Percentiles rank a stretch among this genome's conserved stretches.
phyloP scores from a whole-genome alignment of 1,284 basidiomycete genomes.

The Apiotrichum domesticum region DNA sequence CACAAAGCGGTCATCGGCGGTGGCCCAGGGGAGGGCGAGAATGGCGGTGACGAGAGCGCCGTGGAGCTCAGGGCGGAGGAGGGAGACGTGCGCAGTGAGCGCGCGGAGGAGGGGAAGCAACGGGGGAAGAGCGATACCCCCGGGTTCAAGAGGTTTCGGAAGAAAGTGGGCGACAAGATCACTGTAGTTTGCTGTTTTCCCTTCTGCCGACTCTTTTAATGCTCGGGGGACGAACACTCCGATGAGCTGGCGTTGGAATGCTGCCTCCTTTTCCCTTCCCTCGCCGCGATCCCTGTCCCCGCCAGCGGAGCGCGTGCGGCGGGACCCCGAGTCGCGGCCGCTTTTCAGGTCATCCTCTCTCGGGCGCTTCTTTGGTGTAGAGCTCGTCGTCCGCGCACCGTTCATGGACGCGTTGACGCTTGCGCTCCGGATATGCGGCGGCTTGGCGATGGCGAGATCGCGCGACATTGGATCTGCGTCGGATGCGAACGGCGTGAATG shows the following conservation, averaged over 20 bases:
- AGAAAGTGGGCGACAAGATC: conserved; percentile 53
- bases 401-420: neutral
- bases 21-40: conserved; percentile 83
- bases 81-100: conserved; percentile 64
- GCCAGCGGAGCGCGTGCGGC: conserved; percentile 39
- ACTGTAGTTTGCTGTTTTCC: conserved; percentile 49
- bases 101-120: conserved; percentile 51
- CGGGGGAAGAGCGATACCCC: conserved; percentile 36
- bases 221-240: conserved; percentile 46
- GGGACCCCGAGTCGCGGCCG: conserved; percentile 6
- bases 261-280: conserved; percentile 28
- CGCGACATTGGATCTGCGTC: conserved; percentile 8
- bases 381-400: conserved; percentile 29
- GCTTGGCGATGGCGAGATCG: neutral
- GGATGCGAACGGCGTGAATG: neutral
- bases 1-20: conserved; percentile 69
- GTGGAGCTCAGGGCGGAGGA: conserved; percentile 54
- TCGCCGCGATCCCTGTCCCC: conserved; percentile 20
- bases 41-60: conserved; percentile 80
- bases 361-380: conserved; percentile 40
- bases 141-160: conserved; percentile 32
- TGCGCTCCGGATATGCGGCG: neutral
- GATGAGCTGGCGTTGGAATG: conserved; percentile 44
- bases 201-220: conserved; percentile 37
- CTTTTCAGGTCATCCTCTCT: conserved; percentile 24